Base-by-base conservation (phyloP, 257 asterid species). In the Salvia rosmarinus region DNA sequence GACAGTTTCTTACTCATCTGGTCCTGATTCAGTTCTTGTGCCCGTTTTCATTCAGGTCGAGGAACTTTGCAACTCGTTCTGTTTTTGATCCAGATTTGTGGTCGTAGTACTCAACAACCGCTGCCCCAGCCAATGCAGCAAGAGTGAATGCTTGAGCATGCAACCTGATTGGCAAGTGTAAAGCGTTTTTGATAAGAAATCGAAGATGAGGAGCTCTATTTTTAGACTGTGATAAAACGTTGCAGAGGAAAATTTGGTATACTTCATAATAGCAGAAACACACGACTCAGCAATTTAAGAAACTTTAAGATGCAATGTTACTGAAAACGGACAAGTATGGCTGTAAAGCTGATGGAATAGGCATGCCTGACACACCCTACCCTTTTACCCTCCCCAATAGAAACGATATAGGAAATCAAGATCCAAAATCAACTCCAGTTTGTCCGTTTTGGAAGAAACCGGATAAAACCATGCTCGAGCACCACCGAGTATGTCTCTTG, bases 141-240 rank as follows among this genome's bases (percentile, higher is more conserved):
- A 94, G 97, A 7, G 98, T 94, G 13, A 94, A 84, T 6, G 95
- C 98, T 76, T 89, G 98, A 0, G 98, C 97, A 12, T 94, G 98
- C 88, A 90, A 82, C 96, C 97, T 94, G 84, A 68, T 72, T 63
- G 59, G 28, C 75, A 57, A 62, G 65, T 37, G 65, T 47, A n/a
- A 5, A 23, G 44, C 7, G 23, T 39, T n/a, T 5, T 13, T 58
- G n/a, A 23, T 43, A 67, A 30, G 32, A n/a, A 74, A 43, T 43
- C 44, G 20, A 9, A 20, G 55, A 23, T 12, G 17, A 49, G 8
- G 1, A 51, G 2, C 28, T 60, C 14, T 54, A 65, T 65, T 65
- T 28, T 60, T 32, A 2, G 25, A 47, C 62, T 47, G 21, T 40
- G 44, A 34, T 1, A 11, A 20, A 21, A 12, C 11, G 19, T 12